Evolutionary conservation across 805 yeast species (phyloP).

Genomic region (Candida coleopterorum): DNA sequence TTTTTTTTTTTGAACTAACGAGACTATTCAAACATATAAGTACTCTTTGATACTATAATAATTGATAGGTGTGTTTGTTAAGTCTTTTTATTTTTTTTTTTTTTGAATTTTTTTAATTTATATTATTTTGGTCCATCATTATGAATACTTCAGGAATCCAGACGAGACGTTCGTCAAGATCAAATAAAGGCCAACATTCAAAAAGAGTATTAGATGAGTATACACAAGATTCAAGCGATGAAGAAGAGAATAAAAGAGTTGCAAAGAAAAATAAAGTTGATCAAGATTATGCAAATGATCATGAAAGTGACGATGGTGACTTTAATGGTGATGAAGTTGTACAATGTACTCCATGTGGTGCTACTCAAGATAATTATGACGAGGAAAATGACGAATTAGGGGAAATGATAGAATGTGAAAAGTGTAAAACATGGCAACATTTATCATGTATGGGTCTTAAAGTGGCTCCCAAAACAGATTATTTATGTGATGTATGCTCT

Average conservation of each 20-base stretch:
- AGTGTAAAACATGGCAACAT: slow-evolving; percentile 71
- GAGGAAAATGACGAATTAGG: slow-evolving; percentile 46
- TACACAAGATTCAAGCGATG: not conserved
- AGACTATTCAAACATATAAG: too few species aligned
- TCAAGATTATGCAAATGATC: not conserved
- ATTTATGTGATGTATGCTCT: slow-evolving; percentile 46
- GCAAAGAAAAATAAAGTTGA: slow-evolving; percentile 6
- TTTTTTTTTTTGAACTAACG: too few species aligned
- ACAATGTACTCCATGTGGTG: slow-evolving; percentile 58
- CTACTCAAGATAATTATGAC: slow-evolving; percentile 53
- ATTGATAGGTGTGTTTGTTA: too few species aligned
- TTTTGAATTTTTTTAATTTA: too few species aligned
- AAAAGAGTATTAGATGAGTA: slow-evolving; percentile 21
- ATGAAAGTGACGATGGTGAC: slow-evolving; percentile 12
- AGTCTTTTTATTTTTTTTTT: too few species aligned
- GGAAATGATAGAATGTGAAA: slow-evolving; percentile 58
- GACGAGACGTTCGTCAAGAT: slow-evolving; percentile 30
- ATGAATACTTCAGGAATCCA: not conserved
- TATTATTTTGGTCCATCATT: too few species aligned
- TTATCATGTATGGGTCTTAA: slow-evolving; percentile 53
- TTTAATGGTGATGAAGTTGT: slow-evolving; percentile 37
- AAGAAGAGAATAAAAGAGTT: not conserved
- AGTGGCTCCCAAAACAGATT: slow-evolving; percentile 40
- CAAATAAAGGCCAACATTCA: slow-evolving; percentile 38
- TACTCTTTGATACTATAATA: too few species aligned